Base-by-base conservation (phyloP, 2,329 filamentous ascomycete species). In the Xylariomycetidae sp. region DNA sequence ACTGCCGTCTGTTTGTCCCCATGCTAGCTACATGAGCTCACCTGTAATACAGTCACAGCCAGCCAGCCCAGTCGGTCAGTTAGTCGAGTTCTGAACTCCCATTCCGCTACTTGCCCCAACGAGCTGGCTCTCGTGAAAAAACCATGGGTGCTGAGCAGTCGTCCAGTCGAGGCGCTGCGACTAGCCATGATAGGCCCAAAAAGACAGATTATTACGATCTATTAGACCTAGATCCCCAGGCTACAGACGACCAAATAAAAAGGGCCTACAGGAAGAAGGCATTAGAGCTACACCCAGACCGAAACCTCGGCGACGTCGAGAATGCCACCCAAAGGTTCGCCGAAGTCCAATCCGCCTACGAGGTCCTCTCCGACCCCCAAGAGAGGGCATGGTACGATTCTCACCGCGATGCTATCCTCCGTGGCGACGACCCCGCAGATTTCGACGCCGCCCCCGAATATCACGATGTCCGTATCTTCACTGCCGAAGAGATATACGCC, bases 301-400 rank as follows among this genome's bases (percentile, higher is more conserved):
- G 89, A 48, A 98, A 98, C 60, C 82, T 85, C 57, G 82, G 85
- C 50, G 82, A 96, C 54, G 81, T 84, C 41, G 88, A 94, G 51
- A 76, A 80, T 43, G 82, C 90, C 3, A 98, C 92, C 2, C 76
- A 71, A 46, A 79, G 82, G 33, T 98, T 98, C 57, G 88, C 92
- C 31, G 88, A 96, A 55, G 74, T 97, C 17, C 90, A 96, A 59
- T 76, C 88, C 22, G 92, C 92, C 29, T 94, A 98, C 58, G 88
- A 97, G 59, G 79, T 98, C n/a, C 75, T 98, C 1, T 94, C 89
- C 2, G 92, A 98, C 58, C 81, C 88, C 9, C 90, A 98, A 57
- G 92, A 98, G 59, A 80, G 92, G 48, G 84, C 89, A 19, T 98
- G 92, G 92, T 98, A 98, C 64, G 90, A 98, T 62, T 88, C 88